phyloP scores from a whole-genome alignment of 73 alveolate genomes.

The Uronychia binucleata region DNA sequence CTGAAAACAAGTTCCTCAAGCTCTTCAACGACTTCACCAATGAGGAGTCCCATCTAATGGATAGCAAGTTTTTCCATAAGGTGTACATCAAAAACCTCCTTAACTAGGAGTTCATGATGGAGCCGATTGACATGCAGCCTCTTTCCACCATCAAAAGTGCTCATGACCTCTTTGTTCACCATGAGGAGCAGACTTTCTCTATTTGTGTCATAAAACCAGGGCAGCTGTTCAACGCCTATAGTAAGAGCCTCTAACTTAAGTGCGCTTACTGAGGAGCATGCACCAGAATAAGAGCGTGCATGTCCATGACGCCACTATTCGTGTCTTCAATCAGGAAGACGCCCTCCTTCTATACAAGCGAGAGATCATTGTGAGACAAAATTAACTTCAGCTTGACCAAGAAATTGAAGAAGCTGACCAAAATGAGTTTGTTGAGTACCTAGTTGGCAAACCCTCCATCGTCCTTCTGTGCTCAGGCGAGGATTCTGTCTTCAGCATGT shows the following conservation, averaged over 20 bases:
- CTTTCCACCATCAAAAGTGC: background rate
- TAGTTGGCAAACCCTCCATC: background rate
- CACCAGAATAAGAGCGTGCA: background rate
- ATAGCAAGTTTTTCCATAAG: background rate
- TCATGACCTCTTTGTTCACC: background rate
- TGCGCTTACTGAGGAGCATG: background rate
- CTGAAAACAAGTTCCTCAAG: constrained; percentile 14
- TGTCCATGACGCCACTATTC: background rate
- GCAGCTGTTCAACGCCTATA: background rate
- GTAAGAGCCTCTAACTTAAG: background rate
- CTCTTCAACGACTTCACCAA: constrained; percentile 35
- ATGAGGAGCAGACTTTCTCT: background rate
- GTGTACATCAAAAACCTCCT: background rate
- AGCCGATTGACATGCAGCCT: background rate
- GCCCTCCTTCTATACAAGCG: background rate
- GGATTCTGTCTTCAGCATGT: background rate
- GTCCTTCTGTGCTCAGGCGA: background rate
- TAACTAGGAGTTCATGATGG: background rate
- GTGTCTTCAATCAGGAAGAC: background rate
- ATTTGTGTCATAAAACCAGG: background rate
- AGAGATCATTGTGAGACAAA: background rate
- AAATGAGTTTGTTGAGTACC: background rate
- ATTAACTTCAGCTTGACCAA: background rate
- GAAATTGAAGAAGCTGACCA: background rate
- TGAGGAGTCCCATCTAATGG: background rate